Conservation (phyloP, 148 eudicot species). For the Euryodendron excelsum region DNA sequence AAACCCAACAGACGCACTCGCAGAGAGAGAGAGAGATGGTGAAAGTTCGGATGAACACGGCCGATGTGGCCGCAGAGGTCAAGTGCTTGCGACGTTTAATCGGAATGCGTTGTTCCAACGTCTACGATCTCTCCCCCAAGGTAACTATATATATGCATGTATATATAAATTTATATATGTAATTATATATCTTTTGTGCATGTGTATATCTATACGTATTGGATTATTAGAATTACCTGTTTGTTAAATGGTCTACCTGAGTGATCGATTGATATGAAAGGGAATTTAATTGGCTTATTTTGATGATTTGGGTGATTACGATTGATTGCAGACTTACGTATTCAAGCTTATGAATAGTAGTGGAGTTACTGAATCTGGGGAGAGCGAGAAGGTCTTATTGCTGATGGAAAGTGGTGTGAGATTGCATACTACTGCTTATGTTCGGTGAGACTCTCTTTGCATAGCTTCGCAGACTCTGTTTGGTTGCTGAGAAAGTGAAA, state of each 20-base stretch:
- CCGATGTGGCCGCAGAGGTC: slow-evolving; percentile 98
- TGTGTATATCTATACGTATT: neutral
- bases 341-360: slow-evolving; percentile 98
- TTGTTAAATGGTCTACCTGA: neutral
- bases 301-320: neutral
- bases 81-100: slow-evolving; percentile 81
- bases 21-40: slow-evolving; percentile 50
- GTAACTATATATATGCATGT: slow-evolving; percentile 20
- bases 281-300: slow-evolving; percentile 1
- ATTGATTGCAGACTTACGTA: slow-evolving; percentile 71
- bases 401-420: slow-evolving; percentile 96
- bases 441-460: slow-evolving; percentile 45
- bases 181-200: neutral
- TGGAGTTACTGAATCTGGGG: slow-evolving; percentile 96
- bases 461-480: neutral
- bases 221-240: neutral
- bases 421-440: slow-evolving; percentile 85
- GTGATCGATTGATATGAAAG: slow-evolving; percentile 1
- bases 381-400: slow-evolving; percentile 94
- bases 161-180: neutral
- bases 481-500: neutral
- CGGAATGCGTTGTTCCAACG: slow-evolving; percentile 96
- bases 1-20: neutral
- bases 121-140: slow-evolving; percentile 93
- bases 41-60: slow-evolving; percentile 99